Percentiles rank a stretch among this genome's conserved stretches.
phyloP scores from a whole-genome alignment of 352 stramenopile species.

The Phytophthora fragariaefolia region DNA sequence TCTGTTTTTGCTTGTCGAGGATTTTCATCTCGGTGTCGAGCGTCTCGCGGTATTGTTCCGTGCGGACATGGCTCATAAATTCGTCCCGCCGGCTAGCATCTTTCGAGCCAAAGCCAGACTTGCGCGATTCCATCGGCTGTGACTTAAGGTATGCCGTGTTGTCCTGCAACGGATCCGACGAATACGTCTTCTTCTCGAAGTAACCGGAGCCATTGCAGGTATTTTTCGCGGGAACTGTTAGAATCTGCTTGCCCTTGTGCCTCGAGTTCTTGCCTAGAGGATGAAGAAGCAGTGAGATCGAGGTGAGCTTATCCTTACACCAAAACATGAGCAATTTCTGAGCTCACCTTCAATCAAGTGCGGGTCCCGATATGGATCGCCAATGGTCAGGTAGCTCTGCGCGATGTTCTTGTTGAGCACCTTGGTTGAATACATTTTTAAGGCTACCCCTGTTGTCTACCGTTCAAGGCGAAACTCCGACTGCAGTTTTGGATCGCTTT shows the following conservation, averaged over 20 bases:
- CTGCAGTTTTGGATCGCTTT: slow-evolving; percentile 7
- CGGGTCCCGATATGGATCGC: slow-evolving; percentile 76
- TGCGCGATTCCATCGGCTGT: slow-evolving; percentile 86
- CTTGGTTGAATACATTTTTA: slow-evolving; percentile 78
- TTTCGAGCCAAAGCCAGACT: slow-evolving; percentile 91
- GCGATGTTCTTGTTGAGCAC: slow-evolving; percentile 86
- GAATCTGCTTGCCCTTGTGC: slow-evolving; percentile 83
- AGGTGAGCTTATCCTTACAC: neutral
- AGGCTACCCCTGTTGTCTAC: slow-evolving; percentile 2
- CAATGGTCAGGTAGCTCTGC: slow-evolving; percentile 81
- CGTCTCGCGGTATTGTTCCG: slow-evolving; percentile 90
- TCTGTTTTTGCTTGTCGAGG: slow-evolving; percentile 73
- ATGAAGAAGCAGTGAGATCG: neutral
- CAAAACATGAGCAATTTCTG: neutral
- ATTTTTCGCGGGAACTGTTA: slow-evolving; percentile 73
- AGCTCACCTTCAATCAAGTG: slow-evolving; percentile 65
- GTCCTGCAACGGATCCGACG: slow-evolving; percentile 87
- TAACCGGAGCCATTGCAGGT: slow-evolving; percentile 85
- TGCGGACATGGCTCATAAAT: slow-evolving; percentile 91
- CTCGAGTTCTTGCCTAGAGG: slow-evolving; percentile 61
- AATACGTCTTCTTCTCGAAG: slow-evolving; percentile 88
- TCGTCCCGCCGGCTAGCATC: slow-evolving; percentile 91
- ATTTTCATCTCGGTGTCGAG: slow-evolving; percentile 87
- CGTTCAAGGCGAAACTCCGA: slow-evolving; percentile 15
- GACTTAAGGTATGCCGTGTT: slow-evolving; percentile 90